These are phyloP conservation scores for Priceomyces fermenticarens DNA, from an alignment of 805 yeast species.

Conservation along the genomic window DNA sequence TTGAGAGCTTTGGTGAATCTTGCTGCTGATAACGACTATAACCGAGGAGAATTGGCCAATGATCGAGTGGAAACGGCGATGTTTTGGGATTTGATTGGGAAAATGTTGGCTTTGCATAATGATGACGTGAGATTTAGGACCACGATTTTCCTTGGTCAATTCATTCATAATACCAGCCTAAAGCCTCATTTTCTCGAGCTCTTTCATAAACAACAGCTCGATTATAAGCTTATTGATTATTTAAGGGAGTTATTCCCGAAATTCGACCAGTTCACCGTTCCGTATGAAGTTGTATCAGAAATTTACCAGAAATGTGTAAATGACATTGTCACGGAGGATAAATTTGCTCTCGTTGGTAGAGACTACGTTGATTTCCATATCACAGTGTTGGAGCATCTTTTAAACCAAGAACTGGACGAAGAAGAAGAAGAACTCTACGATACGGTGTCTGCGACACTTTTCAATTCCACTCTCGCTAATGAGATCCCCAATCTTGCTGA, in stretches of 20 bases:
- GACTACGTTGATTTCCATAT: constrained; percentile 6
- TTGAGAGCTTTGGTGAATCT: constrained; percentile 32
- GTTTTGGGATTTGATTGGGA: constrained; percentile 17
- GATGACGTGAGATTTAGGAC: constrained; percentile 10
- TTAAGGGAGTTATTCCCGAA: not conserved
- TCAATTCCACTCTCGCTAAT: constrained; percentile 17
- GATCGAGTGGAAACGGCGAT: constrained; percentile 1
- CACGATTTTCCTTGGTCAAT: constrained; percentile 28
- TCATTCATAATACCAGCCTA: constrained; percentile 23
- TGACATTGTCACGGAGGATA: not conserved
- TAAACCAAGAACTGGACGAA: not conserved
- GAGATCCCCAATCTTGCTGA: constrained; percentile 4
- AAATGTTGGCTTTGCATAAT: constrained; percentile 4
- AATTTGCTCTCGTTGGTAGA: not conserved
- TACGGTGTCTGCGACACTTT: constrained; percentile 11
- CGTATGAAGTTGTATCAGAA: constrained; percentile 10
- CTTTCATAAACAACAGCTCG: constrained; percentile 9
- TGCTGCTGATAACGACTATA: constrained; percentile 31
- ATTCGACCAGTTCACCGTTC: constrained; percentile 2
- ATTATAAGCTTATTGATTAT: not conserved
- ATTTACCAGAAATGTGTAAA: constrained; percentile 4
- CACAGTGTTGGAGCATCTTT: not conserved
- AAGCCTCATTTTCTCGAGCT: constrained; percentile 12
- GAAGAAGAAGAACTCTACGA: constrained; percentile 9
- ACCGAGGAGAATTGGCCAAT: constrained; percentile 12